Conservation (phyloP, 2,329 filamentous ascomycete species). For the Gnomoniopsis sp. region DNA sequence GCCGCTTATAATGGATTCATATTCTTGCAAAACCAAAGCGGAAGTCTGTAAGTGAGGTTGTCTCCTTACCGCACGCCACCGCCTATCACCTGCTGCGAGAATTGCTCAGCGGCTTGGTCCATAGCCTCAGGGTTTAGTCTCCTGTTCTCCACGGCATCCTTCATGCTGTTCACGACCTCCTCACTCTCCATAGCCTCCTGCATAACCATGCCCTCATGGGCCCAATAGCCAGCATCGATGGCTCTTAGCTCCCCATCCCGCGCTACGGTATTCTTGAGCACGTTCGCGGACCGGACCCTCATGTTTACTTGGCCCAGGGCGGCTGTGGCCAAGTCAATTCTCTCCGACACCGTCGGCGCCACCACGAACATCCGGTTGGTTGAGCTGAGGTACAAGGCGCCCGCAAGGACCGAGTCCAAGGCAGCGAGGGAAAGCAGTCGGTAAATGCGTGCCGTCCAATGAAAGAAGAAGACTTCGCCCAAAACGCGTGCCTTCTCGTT, state of each 20-base stretch:
- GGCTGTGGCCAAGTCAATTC: conserved; percentile 58
- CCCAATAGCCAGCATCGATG: conserved; percentile 73
- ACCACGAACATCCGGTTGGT: conserved; percentile 76
- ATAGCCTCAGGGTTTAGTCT: conserved; percentile 62
- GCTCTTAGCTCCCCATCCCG: conserved; percentile 69
- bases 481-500: conserved; percentile 62
- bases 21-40: not conserved
- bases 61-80: too few relatives aligned
- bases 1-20: not conserved
- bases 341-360: conserved; percentile 59
- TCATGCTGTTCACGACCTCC: conserved; percentile 69
- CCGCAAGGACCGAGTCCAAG: conserved; percentile 62
- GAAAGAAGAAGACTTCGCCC: conserved; percentile 65
- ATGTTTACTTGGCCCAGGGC: conserved; percentile 57
- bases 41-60: too few relatives aligned
- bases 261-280: conserved; percentile 76
- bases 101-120: conserved; percentile 60
- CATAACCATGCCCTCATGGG: conserved; percentile 70
- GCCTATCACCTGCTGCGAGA: conserved; percentile 36
- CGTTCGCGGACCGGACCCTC: conserved; percentile 68
- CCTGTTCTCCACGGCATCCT: conserved; percentile 57
- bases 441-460: conserved; percentile 64
- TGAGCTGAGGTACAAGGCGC: conserved; percentile 68
- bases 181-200: conserved; percentile 74
- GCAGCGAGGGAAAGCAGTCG: conserved; percentile 62